Evolutionary conservation across 805 yeast genomes (phyloP), one percentile per base, ranked within the genome.

Genomic region (Candida endomychidarum): DNA sequence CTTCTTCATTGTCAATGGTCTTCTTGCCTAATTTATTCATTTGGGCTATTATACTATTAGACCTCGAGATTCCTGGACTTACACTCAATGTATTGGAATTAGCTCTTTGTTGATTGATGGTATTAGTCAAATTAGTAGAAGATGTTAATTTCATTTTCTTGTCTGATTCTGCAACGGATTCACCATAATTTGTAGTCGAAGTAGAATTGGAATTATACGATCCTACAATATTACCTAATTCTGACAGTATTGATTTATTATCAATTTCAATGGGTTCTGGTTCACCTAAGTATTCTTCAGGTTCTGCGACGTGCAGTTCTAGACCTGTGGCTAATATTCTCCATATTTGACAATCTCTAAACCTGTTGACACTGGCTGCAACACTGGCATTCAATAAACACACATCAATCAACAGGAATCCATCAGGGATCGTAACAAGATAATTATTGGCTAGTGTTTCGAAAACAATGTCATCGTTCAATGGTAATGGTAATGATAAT

Each of bases 341-440:
- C 89, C 89, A 83, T 0, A 78, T 71, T 51, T 80, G 86, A 39
- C 81, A 67, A 40, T 80, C 84, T 42, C 86, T 59, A 38, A 63
- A 65, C 36, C 68, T 58, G 12, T 70, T 67, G 1, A 71, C 83
- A 33, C 70, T 64, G 0, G 72, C 72, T 0, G 85, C 85, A 7
- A 78, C 63, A 12, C 67, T 60, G 0, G 86, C 75, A 52, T 84
- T 84, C 49, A 70, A 61, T 16, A 72, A 65, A 51, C 86, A 82
- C 2, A 73, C 80, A 32, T 80, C 80, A 10, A 67, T 53, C 11
- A 80, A 61, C 19, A 67, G 63, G 51, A 78, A 68, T 3, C 75
- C 78, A 17, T 70, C 74, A 0, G 78, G 76, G 0, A 74, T 54
- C 3, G 67, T 58, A 9, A 72, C 58, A 24, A 75, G 47, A 51